A percentile compares a stretch with the other conserved stretches of the same genome.
Evolutionary conservation across 257 asterid genomes (phyloP).

Genomic region (Vinca minor): DNA sequence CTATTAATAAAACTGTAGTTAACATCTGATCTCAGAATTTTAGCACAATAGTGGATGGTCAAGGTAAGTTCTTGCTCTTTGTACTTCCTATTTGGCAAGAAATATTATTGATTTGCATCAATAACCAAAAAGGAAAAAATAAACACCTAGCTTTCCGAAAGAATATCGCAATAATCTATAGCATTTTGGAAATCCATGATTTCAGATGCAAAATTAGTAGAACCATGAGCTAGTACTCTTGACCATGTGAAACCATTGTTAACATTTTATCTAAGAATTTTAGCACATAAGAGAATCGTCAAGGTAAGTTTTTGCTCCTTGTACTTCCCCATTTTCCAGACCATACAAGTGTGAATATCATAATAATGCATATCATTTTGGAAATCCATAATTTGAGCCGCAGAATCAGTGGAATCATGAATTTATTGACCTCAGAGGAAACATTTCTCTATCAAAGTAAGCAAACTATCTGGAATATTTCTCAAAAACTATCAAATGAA

Average conservation of each 20-base stretch:
- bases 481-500: too few relatives aligned
- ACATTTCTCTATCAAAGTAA: neutral
- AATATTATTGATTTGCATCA: neutral
- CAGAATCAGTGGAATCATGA: too few relatives aligned
- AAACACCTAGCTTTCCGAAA: neutral
- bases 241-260: too few relatives aligned
- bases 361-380: too few relatives aligned
- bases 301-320: neutral
- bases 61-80: neutral
- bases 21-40: neutral
- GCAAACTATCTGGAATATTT: neutral
- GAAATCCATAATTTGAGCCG: too few relatives aligned
- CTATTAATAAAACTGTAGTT: too few relatives aligned
- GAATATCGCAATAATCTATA: neutral
- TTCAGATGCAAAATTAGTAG: neutral
- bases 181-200: neutral
- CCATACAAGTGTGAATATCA: neutral
- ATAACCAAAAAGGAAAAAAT: too few relatives aligned
- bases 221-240: too few relatives aligned
- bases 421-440: too few relatives aligned
- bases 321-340: too few relatives aligned
- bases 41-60: neutral
- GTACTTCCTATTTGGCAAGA: neutral
- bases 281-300: neutral
- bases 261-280: neutral